Evolutionary conservation across 2,329 filamentous ascomycete species (phyloP), one percentile per base, ranked within the genome.

Genomic region (Xylaria sp.): DNA sequence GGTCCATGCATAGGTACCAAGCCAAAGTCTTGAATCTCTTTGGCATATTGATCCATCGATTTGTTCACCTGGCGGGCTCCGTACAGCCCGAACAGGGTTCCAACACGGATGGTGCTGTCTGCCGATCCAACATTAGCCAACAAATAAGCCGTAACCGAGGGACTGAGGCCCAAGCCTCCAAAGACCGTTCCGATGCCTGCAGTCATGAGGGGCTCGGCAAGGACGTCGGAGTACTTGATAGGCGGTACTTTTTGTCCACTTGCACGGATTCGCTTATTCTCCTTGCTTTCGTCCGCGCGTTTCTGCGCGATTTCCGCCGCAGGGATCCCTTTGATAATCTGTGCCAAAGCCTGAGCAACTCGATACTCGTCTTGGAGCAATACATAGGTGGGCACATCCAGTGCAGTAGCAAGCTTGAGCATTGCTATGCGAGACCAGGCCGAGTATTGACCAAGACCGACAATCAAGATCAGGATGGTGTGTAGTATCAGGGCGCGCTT

Each of bases 21-120:
- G 0, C 85, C 91, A 73, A 97, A 96, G 70, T 97, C 92, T 67
- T 91, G 86, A 13, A 97, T 87, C 65, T 96, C 91, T 66, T 86
- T 86, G 9, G 89, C 83, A 71, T 95, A 96, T n/a, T 87, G 81
- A 65, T 96, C 91, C 80, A 97, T 89, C 80, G 92, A 91, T 72
- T 92, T 88, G 55, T 87, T 85, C 0, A 89, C 90, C 80, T 96
- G 92, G 42, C 87, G 84, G 1, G 88, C 86, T 49, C 90, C 90
- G 70, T 95, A 96, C n/a, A 94, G 90, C 7, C 94, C 94, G 69
- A 97, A 97, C 46, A 97, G 77, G 44, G 89, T 85, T 13, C 92
- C 93, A 35, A 96, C 88, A 48, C 92, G 79, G 13, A 94, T 83
- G 4, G 87, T 84, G 63, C 89, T 94, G 44, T 92, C 87, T 1